Base-by-base conservation (phyloP, 1,284 basidiomycete genomes). In the Porogramme epimiltina region DNA sequence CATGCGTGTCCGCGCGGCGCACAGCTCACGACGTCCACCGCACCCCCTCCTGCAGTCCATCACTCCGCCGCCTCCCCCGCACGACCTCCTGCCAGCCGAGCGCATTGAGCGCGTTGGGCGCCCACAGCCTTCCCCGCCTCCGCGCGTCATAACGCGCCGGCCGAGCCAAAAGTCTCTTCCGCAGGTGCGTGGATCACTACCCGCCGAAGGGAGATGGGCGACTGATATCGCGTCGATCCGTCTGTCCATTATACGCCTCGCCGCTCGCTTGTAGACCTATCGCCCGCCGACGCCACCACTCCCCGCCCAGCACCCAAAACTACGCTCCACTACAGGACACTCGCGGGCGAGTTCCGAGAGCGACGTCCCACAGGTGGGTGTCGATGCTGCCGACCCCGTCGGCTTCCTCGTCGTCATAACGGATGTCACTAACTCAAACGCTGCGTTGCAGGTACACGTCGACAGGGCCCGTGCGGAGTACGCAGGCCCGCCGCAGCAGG, bases 221-320 rank as follows among this genome's bases (percentile, higher is more conserved):
- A 31, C 34, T 47, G 42, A 49, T 54, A 53, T 53, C 47, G 43
- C 25, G 13, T 38, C 40, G 45, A 43, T 47, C 41, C n/a, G n/a
- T n/a, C n/a, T n/a, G n/a, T n/a, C n/a, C n/a, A n/a, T 45, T 36
- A 45, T 53, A 42, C 45, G 18, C 39, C 26, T 13, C 33, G 38
- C 47, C 31, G 25, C 47, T 50, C 26, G 45, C 42, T n/a, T n/a
- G n/a, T n/a, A 71, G 70, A 57, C 51, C 44, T 70, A 66, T 53
- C 64, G 69, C 22, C 70, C 70, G 23, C 69, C 69, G n/a, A 72
- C 70, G 11, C 70, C 70, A 40, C 70, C 70, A 26, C 54, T 66
- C 6, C 62, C 61, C 10, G 60, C 63, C 33, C 56, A 62, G 42
- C 61, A 65, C 43, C 55, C 55, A 49, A 63, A 62, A 49, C 52